Percentiles rank a stretch among this genome's conserved stretches.
Conservation (phyloP, 192 early-diverging fungal species). For the Linnemannia exigua region DNA sequence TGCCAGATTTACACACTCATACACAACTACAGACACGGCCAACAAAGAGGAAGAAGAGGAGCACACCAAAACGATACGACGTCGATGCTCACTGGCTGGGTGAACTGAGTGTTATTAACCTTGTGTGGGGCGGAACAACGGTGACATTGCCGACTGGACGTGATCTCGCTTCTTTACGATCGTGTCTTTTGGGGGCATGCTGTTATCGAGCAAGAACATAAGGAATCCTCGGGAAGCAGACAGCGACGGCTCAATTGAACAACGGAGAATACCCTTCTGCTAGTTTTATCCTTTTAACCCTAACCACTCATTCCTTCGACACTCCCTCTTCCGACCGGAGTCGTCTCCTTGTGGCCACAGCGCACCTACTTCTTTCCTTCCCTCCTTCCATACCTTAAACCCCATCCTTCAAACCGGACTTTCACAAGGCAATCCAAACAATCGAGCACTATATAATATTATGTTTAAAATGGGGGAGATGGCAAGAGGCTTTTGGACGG, state of each 20-base stretch:
- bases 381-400: neutral
- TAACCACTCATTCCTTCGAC: neutral
- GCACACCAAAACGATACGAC: neutral
- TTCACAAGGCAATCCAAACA: neutral
- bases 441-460: neutral
- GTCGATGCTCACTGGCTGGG: slow-evolving; percentile 4
- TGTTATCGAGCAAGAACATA: neutral
- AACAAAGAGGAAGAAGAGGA: neutral
- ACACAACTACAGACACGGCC: neutral
- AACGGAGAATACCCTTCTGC: neutral
- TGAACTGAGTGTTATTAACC: neutral
- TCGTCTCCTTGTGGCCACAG: neutral
- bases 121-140: slow-evolving; percentile 5
- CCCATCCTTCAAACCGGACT: neutral
- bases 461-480: neutral
- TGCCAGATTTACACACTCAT: too few species aligned
- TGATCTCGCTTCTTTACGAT: neutral
- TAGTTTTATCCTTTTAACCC: neutral
- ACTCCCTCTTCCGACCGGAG: neutral
- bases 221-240: neutral
- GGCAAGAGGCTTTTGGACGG: neutral
- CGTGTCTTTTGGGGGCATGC: neutral
- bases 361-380: neutral
- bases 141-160: neutral
- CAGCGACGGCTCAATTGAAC: neutral